phyloP scores from a whole-genome alignment of 495 filamentous ascomycete species.

The Aspergillus bridgeri region DNA sequence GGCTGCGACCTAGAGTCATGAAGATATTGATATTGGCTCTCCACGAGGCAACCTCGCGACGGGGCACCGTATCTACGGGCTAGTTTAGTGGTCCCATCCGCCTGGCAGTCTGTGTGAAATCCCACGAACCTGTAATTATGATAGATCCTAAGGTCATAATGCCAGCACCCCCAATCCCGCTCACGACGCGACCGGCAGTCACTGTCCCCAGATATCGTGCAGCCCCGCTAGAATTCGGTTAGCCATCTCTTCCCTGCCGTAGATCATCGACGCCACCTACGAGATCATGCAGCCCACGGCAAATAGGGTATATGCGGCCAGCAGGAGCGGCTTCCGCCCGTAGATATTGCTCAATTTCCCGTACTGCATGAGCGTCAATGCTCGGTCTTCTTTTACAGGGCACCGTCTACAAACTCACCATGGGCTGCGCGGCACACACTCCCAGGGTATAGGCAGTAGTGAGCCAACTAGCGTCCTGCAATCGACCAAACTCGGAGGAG shows the following conservation, averaged over 20 bases:
- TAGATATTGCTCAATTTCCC: constrained; percentile 49
- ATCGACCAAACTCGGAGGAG: constrained; percentile 61
- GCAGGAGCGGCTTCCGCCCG: constrained; percentile 39
- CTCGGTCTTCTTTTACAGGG: background rate
- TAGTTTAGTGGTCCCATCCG: background rate
- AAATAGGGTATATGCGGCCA: constrained; percentile 42
- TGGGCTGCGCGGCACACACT: constrained; percentile 54
- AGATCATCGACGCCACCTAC: constrained; percentile 13
- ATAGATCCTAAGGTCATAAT: constrained; percentile 55
- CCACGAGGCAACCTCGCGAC: constrained; percentile 66
- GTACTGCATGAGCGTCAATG: constrained; percentile 21
- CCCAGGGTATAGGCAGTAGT: constrained; percentile 62
- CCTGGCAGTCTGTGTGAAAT: background rate
- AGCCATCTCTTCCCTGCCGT: background rate
- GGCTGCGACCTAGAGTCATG: constrained; percentile 58
- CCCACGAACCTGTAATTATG: constrained; percentile 54
- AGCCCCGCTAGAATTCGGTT: constrained; percentile 38
- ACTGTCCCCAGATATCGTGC: constrained; percentile 50
- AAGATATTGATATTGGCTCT: constrained; percentile 63
- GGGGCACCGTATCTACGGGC: constrained; percentile 55
- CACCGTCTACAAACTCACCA: constrained; percentile 28
- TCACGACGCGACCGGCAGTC: constrained; percentile 54
- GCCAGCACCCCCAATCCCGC: constrained; percentile 57
- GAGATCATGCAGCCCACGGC: constrained; percentile 39
- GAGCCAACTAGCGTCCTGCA: constrained; percentile 63